phyloP scores from a whole-genome alignment of 2,329 filamentous ascomycete genomes.

The Colletotrichum trifolii region DNA sequence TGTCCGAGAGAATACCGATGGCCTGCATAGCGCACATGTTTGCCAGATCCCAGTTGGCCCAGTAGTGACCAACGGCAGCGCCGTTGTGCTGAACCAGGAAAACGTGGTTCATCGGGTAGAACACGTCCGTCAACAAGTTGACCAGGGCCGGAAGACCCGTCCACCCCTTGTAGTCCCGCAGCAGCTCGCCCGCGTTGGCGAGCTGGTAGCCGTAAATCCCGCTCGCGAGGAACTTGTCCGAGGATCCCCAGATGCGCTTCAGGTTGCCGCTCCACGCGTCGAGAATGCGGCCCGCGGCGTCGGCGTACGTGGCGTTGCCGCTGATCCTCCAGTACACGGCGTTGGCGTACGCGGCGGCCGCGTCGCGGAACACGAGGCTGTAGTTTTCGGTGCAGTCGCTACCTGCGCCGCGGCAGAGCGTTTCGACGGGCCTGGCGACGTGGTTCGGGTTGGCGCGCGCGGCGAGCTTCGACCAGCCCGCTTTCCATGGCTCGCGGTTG shows the following conservation, averaged over 20 bases:
- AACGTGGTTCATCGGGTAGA: constrained; percentile 50
- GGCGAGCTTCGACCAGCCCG: constrained; percentile 47
- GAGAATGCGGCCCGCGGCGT: constrained; percentile 50
- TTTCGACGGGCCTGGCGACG: constrained; percentile 41
- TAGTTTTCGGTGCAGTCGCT: constrained; percentile 45
- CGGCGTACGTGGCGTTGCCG: constrained; percentile 48
- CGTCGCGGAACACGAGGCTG: constrained; percentile 52
- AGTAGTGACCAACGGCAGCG: constrained; percentile 48
- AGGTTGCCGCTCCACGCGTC: constrained; percentile 51
- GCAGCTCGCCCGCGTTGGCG: constrained; percentile 57
- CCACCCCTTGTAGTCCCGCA: constrained; percentile 50
- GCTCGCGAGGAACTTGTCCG: constrained; percentile 51
- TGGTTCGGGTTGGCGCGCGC: constrained; percentile 45
- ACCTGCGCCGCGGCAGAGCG: constrained; percentile 47
- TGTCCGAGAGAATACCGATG: constrained; percentile 55
- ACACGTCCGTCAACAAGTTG: constrained; percentile 49
- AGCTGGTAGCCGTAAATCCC: constrained; percentile 59
- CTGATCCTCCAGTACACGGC: constrained; percentile 55
- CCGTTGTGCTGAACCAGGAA: constrained; percentile 53
- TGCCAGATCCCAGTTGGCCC: constrained; percentile 58
- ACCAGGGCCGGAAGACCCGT: constrained; percentile 39
- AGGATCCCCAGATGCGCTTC: constrained; percentile 45
- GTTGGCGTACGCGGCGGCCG: constrained; percentile 51
- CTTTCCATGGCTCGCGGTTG: constrained; percentile 45
- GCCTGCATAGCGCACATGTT: constrained; percentile 54